Evolutionary conservation across 2,329 filamentous ascomycete genomes (phyloP), one percentile per base, ranked within the genome.

Genomic region (Intubia oerlemansii): DNA sequence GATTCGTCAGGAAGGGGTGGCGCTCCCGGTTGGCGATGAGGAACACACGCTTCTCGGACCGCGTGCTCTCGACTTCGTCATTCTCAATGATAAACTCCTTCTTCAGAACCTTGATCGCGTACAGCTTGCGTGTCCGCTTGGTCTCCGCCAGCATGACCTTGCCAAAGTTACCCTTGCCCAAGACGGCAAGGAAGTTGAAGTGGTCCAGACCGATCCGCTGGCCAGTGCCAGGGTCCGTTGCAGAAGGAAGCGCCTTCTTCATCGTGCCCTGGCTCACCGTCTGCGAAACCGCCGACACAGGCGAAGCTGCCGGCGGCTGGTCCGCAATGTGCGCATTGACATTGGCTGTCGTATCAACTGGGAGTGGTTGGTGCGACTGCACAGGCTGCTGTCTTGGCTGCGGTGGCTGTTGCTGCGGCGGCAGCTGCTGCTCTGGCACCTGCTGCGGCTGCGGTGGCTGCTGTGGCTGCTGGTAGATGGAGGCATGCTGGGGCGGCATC

Each of bases 41-140:
- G 56, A 95, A 92, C 11, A 98, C 90, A 38, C 88, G 68, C 65
- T 98, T 98, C 53, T 98, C 88, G 0, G 88, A 98, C 38, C 85
- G 71, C 24, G 82, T 93, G 51, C 85, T 95, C 52, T 98, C 88
- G 7, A 98, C 88, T 56, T 98, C 88, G 46, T 98, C 88, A 39
- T 98, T 92, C 49, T 98, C 90, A 36, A 98, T 98, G 46, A 98
- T 98, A 50, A 98, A 98, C 50, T 98, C 88, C 57, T 98, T 98
- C 66, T 98, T 98, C 41, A 98, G 57, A 21, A 98, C 88, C 54
- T 98, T 98, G 52, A 98, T 98, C 32, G 88, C 88, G 48, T 95
- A 98, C 7, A 98, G 61, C 49, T 85, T 78, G 51, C 84, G 80
- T 8, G 78, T 72, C 31, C 71, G 72, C 60, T 98, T 98, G 2